Conservation (phyloP, 1,284 basidiomycete genomes). For the Cryptococcus neoformans region DNA sequence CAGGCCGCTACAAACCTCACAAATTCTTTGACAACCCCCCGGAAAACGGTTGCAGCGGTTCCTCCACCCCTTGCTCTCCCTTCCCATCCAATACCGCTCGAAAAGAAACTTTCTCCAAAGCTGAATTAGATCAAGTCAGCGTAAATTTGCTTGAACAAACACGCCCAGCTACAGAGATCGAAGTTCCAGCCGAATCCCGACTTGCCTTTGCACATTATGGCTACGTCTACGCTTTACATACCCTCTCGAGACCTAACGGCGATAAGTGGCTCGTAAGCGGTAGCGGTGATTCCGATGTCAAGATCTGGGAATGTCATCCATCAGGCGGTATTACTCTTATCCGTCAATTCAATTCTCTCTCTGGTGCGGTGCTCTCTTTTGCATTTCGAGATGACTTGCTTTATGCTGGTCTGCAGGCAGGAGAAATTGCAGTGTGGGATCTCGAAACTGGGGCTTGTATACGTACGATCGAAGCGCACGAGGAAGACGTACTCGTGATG, state of each 20-base stretch:
- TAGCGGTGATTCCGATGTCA: constrained; percentile 83
- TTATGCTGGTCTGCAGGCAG: constrained; percentile 91
- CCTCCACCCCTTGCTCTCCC: constrained; percentile 15
- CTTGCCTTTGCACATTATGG: constrained; percentile 88
- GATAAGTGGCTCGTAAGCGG: constrained; percentile 69
- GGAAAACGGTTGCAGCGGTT: constrained; percentile 19
- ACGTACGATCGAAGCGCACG: constrained; percentile 78
- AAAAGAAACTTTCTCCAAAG: constrained; percentile 13
- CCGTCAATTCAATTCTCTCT: constrained; percentile 27
- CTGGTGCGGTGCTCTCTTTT: constrained; percentile 66
- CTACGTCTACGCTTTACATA: constrained; percentile 84
- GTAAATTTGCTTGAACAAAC: constrained; percentile 6
- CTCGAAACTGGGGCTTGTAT: constrained; percentile 83
- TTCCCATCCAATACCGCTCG: constrained; percentile 5
- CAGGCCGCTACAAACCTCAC: constrained; percentile 44
- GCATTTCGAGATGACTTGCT: constrained; percentile 72
- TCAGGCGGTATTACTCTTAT: constrained; percentile 35
- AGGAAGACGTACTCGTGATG: constrained; percentile 79
- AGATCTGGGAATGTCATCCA: constrained; percentile 71
- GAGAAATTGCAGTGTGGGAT: constrained; percentile 88
- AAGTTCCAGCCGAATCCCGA: constrained; percentile 67
- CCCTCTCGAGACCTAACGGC: constrained; percentile 50
- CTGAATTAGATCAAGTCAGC: constrained; percentile 15
- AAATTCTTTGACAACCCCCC: constrained; percentile 43
- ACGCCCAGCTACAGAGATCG: constrained; percentile 36